Conservation (phyloP, 2,329 filamentous ascomycete species). For the Nannizzia gypsea region DNA sequence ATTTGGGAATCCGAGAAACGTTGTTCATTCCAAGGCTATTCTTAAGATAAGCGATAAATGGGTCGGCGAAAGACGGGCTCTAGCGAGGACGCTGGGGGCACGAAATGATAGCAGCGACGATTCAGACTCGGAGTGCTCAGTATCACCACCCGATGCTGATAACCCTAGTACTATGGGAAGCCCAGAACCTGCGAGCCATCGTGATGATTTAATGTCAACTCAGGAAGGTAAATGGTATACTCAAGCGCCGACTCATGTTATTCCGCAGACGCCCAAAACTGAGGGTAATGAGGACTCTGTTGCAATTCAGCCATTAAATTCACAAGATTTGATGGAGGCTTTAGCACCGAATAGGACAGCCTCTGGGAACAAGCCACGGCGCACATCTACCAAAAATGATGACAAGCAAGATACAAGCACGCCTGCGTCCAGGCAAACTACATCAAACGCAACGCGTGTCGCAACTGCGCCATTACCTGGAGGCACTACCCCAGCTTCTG, state of each 20-base stretch:
- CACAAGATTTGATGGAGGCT: not conserved
- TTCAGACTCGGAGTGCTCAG: not conserved
- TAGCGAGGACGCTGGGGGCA: not conserved
- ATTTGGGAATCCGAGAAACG: conserved; percentile 19
- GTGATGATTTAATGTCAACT: not conserved
- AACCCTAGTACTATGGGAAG: not conserved
- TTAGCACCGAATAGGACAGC: not conserved
- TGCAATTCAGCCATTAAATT: not conserved
- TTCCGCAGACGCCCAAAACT: not conserved
- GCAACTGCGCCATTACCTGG: too few species aligned
- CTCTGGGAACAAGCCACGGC: not conserved
- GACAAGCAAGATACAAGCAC: not conserved
- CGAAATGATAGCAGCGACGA: not conserved
- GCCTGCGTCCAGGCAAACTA: too few species aligned
- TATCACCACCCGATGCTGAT: not conserved
- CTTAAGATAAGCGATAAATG: conserved; percentile 3
- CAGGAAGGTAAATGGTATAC: not conserved
- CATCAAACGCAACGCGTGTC: too few species aligned
- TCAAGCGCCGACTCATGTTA: not conserved
- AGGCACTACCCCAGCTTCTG: not conserved
- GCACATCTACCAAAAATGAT: not conserved
- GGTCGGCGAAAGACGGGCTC: not conserved
- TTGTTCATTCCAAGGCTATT: conserved; percentile 12
- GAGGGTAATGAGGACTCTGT: not conserved
- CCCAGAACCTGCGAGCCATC: not conserved